Evolutionary conservation across 768 basidiomycete species (phyloP).

Genomic region (Pleurotus salmoneostramineus): DNA sequence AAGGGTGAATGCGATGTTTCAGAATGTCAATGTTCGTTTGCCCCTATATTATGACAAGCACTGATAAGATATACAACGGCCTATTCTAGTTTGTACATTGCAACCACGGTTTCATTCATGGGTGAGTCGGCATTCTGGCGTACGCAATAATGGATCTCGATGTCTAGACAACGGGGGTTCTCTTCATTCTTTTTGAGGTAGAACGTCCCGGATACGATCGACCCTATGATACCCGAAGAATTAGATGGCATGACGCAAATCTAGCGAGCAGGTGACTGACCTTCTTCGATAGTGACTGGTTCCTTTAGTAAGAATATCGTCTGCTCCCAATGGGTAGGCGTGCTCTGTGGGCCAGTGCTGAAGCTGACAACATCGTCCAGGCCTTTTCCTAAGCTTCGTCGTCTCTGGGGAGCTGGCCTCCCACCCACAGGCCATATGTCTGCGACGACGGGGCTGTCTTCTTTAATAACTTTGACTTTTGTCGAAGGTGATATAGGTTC

Average conservation of each 20-base stretch:
- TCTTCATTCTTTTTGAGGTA: conserved; percentile 72
- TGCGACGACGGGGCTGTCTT: conserved; percentile 60
- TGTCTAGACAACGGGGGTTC: conserved; percentile 86
- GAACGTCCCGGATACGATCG: conserved; percentile 75
- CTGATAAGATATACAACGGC: too few species aligned
- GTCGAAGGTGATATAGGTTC: conserved; percentile 47
- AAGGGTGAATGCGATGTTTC: too few species aligned
- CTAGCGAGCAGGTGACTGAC: conserved; percentile 31
- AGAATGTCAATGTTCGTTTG: too few species aligned
- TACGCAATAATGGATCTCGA: conserved; percentile 82
- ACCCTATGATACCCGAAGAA: conserved; percentile 41
- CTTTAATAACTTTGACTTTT: conserved; percentile 51
- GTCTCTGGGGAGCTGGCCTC: conserved; percentile 53
- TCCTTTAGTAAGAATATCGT: conserved; percentile 83
- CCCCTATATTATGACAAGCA: too few species aligned
- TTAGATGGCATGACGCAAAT: background rate
- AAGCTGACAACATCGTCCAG: conserved; percentile 65
- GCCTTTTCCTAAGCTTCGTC: conserved; percentile 48
- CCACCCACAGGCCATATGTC: conserved; percentile 81
- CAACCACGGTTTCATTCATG: conserved; percentile 48
- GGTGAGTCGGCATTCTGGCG: conserved; percentile 32
- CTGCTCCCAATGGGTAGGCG: conserved; percentile 96
- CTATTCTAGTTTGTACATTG: conserved; percentile 76
- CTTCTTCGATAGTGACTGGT: conserved; percentile 73
- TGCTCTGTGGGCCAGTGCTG: conserved; percentile 86